phyloP scores from a whole-genome alignment of 345 rosid genomes.

The Murraya paniculata region DNA sequence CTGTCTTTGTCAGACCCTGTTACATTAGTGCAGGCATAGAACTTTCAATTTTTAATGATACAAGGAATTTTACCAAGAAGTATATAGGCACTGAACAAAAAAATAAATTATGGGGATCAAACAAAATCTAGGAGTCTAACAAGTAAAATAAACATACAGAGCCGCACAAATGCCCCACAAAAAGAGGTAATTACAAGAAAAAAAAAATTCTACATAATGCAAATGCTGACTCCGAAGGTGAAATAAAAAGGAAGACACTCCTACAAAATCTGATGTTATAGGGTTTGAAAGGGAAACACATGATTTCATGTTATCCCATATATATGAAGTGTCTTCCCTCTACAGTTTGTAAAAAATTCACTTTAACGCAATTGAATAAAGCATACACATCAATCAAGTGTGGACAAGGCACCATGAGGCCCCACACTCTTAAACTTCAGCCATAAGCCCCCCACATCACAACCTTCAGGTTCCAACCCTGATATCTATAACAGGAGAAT shows the following conservation, averaged over 20 bases:
- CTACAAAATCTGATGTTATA: not conserved
- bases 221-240: not conserved
- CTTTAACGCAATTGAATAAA: not conserved
- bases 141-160: not conserved
- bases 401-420: not conserved
- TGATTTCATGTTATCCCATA: not conserved
- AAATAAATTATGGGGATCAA: not conserved
- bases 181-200: not conserved
- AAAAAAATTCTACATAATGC: slow-evolving; percentile 7
- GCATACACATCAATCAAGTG: not conserved
- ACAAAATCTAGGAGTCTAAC: not conserved
- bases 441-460: not conserved
- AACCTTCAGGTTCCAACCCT: not conserved
- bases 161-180: not conserved
- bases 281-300: not conserved
- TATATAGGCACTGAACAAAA: not conserved
- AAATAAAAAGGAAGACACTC: not conserved
- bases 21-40: slow-evolving; percentile 18
- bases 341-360: not conserved
- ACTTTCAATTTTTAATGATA: not conserved
- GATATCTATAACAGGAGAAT: not conserved
- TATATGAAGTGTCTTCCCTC: not conserved
- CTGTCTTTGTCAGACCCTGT: slow-evolving; percentile 94
- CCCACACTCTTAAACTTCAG: not conserved
- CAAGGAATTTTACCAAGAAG: not conserved